Conservation (phyloP, 352 stramenopile species). For the Globisporangium carolinianum region DNA sequence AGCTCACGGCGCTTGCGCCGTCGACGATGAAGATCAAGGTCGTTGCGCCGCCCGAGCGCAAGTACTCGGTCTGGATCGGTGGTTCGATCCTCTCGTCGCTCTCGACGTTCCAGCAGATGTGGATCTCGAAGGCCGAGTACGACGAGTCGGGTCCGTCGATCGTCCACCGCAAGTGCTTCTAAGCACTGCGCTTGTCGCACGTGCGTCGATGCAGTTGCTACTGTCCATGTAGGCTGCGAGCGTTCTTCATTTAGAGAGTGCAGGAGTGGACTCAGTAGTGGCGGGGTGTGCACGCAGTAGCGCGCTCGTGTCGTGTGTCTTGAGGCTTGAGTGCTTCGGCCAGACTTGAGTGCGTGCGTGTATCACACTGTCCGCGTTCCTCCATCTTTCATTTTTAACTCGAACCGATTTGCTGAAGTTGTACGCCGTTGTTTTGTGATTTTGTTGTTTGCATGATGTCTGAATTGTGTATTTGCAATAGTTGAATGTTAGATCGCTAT, state of each 20-base stretch:
- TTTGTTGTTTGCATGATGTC: not conserved
- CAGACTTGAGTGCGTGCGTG: not conserved
- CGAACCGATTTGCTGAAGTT: constrained; percentile 1
- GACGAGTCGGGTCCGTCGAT: constrained; percentile 94
- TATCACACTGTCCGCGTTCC: too few relatives aligned
- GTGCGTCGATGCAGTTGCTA: not conserved
- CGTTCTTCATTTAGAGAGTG: too few relatives aligned
- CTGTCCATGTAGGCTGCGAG: not conserved
- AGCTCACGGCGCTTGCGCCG: constrained; percentile 86
- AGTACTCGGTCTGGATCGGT: constrained; percentile 82
- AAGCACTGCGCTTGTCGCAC: not conserved
- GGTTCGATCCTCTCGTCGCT: constrained; percentile 96
- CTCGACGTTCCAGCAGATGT: constrained; percentile 98
- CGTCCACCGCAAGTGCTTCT: constrained; percentile 96
- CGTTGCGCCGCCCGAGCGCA: constrained; percentile 62
- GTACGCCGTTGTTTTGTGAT: not conserved
- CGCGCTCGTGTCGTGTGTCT: constrained; percentile 3
- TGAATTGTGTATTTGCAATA: not conserved
- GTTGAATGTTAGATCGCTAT: too few relatives aligned
- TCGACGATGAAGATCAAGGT: constrained; percentile 79
- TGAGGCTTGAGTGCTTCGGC: constrained; percentile 56
- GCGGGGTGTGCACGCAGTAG: too few relatives aligned
- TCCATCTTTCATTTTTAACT: constrained; percentile 8
- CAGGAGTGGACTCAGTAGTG: too few relatives aligned
- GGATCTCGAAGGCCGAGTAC: constrained; percentile 98